A percentile compares a stretch with the other conserved stretches of the same genome.
Conservation (phyloP, 208 protist species). For the Trypanosoma boissoni region DNA sequence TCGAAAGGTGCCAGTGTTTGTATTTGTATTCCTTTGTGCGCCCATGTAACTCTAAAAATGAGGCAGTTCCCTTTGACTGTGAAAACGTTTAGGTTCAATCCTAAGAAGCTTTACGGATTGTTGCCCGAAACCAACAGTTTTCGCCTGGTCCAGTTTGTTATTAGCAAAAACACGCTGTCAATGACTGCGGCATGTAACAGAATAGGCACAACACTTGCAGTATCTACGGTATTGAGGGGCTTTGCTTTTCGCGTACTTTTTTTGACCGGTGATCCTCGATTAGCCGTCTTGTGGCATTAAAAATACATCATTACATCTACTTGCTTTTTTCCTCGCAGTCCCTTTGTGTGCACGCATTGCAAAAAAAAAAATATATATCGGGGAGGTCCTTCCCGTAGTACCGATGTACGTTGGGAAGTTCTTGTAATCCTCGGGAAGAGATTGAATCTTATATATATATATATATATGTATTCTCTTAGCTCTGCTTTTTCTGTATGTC, state of each 20-base stretch:
- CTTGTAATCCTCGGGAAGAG: constrained; percentile 33
- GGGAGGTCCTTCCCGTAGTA: constrained; percentile 34
- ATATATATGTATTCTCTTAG: no score
- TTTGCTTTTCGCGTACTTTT: constrained; percentile 32
- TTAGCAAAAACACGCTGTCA: constrained; percentile 18
- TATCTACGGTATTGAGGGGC: not conserved
- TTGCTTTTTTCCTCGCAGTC: constrained; percentile 56
- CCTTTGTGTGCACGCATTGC: constrained; percentile 53
- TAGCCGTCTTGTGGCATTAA: constrained; percentile 40
- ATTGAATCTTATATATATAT: constrained; percentile 47
- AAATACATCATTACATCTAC: no score
- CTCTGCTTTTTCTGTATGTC: constrained; percentile 46
- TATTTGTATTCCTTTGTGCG: not conserved
- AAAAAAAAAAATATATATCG: constrained; percentile 38
- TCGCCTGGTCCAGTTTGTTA: constrained; percentile 11
- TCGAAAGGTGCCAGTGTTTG: not conserved
- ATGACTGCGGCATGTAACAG: constrained; percentile 8
- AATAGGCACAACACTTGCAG: constrained; percentile 19
- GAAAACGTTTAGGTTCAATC: constrained; percentile 55
- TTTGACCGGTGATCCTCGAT: constrained; percentile 44
- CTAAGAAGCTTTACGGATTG: constrained; percentile 34
- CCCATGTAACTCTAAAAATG: not conserved
- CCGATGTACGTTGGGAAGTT: constrained; percentile 38
- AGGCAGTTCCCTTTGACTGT: constrained; percentile 56
- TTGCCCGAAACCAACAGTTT: constrained; percentile 29